Evolutionary conservation across 176 grass and related monocot genomes (phyloP).

Genomic region (Aegilops longissima): DNA sequence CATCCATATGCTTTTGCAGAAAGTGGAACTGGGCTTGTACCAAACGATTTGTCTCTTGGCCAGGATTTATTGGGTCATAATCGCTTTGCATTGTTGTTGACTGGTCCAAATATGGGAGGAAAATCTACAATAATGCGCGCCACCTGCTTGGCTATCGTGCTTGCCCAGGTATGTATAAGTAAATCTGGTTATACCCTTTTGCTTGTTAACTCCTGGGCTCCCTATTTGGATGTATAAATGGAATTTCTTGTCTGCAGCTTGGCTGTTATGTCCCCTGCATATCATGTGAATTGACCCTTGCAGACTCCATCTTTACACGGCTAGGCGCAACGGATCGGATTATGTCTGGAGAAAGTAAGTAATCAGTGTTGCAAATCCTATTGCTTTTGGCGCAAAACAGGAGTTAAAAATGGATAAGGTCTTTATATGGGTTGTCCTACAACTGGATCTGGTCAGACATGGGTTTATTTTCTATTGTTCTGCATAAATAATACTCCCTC

Average conservation of each 20-base stretch:
- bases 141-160: constrained; percentile 74
- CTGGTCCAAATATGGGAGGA: constrained; percentile 98
- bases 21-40: constrained; percentile 65
- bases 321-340: constrained; percentile 94
- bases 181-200: constrained; percentile 25
- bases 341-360: constrained; percentile 96
- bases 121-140: constrained; percentile 97
- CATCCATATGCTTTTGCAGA: constrained; percentile 88
- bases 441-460: background rate
- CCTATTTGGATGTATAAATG: constrained; percentile 14
- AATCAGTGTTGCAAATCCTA: background rate
- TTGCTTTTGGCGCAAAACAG: background rate
- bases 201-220: background rate
- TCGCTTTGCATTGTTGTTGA: constrained; percentile 77
- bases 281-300: constrained; percentile 65
- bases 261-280: constrained; percentile 91
- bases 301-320: constrained; percentile 85
- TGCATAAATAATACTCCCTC: background rate
- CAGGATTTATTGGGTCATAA: constrained; percentile 48
- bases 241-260: constrained; percentile 52
- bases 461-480: background rate
- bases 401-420: background rate
- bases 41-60: constrained; percentile 81
- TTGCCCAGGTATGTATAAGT: constrained; percentile 69
- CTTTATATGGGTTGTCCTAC: background rate